Evolutionary conservation across 2,329 filamentous ascomycete species (phyloP).

Genomic region (Davidsoniella eucalypti): DNA sequence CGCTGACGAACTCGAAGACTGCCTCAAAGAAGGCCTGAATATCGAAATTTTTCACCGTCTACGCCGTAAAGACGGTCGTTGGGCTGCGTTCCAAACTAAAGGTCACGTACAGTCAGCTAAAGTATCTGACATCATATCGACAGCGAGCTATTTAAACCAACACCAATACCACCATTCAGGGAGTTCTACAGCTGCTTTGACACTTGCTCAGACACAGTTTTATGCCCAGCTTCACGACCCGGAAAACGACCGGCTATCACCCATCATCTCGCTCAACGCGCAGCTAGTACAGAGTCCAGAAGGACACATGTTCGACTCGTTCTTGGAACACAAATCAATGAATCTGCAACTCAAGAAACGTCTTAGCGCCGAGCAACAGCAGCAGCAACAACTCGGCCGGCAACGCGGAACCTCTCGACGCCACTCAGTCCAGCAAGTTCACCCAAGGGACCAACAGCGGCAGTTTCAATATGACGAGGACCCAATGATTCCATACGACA

Average conservation of each 20-base stretch:
- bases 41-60: constrained; percentile 80
- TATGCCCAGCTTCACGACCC: no score
- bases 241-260: no score
- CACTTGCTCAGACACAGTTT: background rate
- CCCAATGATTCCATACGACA: no score
- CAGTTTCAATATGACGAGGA: no score
- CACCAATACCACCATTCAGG: no score
- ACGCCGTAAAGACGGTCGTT: constrained; percentile 54
- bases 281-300: constrained; percentile 82
- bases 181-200: no score
- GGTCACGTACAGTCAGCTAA: constrained; percentile 56
- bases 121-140: background rate
- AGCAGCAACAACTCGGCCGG: no score
- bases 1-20: constrained; percentile 75
- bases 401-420: no score
- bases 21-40: constrained; percentile 62
- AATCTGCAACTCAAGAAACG: constrained; percentile 58
- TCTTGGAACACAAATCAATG: constrained; percentile 92
- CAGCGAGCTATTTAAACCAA: background rate
- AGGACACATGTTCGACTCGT: constrained; percentile 71
- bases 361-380: no score
- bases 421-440: no score
- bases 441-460: constrained; percentile 23
- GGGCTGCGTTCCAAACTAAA: constrained; percentile 74
- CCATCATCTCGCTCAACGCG: constrained; percentile 79